Percentiles rank a stretch among this genome's conserved stretches.
Conservation (phyloP, 1,284 basidiomycete species). For the Rhodotorula sp. region DNA sequence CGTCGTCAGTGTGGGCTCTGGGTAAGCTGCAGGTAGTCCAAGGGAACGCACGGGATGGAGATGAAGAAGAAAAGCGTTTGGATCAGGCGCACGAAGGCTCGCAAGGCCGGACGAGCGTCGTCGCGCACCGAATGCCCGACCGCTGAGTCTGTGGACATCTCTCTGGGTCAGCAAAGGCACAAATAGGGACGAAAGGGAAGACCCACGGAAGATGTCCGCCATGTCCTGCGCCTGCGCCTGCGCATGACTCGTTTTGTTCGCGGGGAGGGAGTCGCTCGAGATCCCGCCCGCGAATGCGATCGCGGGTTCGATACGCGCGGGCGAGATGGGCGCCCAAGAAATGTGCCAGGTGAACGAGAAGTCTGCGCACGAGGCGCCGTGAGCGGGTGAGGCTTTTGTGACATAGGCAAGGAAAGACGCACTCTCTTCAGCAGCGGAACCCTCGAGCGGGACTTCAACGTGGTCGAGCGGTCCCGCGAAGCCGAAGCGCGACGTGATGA, state of each 20-base stretch:
- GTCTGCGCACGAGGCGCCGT: neutral
- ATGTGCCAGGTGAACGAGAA: constrained; percentile 1
- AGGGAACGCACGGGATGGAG: neutral
- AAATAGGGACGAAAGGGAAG: neutral
- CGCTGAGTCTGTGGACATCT: neutral
- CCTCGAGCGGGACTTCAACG: neutral
- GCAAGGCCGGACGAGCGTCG: neutral
- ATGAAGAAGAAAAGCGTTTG: neutral
- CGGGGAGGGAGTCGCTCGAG: neutral
- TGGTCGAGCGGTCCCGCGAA: neutral
- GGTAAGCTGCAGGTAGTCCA: too few relatives aligned
- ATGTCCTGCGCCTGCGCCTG: neutral
- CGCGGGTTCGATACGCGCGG: neutral
- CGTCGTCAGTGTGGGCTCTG: too few relatives aligned
- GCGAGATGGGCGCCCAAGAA: neutral
- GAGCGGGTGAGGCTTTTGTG: neutral
- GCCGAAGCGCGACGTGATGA: neutral
- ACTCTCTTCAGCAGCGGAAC: neutral
- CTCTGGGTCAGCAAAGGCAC: neutral
- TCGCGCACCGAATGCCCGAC: neutral
- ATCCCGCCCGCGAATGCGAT: neutral
- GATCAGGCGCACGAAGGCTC: neutral
- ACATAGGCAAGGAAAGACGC: neutral
- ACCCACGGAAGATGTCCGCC: neutral
- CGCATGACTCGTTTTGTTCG: neutral